phyloP scores from a whole-genome alignment of 371 early-diverging fungal genomes.

The Mucor lusitanicus region DNA sequence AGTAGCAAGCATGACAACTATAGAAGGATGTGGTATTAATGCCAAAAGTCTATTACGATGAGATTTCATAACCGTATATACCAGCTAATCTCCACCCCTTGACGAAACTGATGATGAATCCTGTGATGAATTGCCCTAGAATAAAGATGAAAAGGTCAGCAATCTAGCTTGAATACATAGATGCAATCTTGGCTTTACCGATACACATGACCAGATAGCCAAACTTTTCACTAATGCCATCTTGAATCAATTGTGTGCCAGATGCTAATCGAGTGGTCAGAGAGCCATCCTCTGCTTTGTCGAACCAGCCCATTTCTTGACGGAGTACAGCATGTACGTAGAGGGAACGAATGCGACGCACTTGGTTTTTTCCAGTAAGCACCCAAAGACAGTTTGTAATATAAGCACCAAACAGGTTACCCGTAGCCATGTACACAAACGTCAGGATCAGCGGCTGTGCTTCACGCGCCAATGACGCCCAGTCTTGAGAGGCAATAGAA shows the following conservation, averaged over 20 bases:
- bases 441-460: slow-evolving; percentile 30
- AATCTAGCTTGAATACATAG: background rate
- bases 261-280: slow-evolving; percentile 80
- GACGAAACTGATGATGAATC: slow-evolving; percentile 84
- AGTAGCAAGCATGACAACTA: slow-evolving; percentile 71
- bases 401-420: slow-evolving; percentile 37
- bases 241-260: slow-evolving; percentile 80
- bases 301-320: slow-evolving; percentile 94
- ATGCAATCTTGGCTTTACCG: background rate
- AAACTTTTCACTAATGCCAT: slow-evolving; percentile 88
- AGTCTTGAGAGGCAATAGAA: slow-evolving; percentile 5
- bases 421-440: slow-evolving; percentile 54
- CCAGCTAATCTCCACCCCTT: slow-evolving; percentile 82
- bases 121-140: slow-evolving; percentile 72
- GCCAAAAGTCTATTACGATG: background rate
- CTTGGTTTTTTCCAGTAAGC: slow-evolving; percentile 40
- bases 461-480: slow-evolving; percentile 10
- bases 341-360: slow-evolving; percentile 39
- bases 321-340: slow-evolving; percentile 82
- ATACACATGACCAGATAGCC: slow-evolving; percentile 67
- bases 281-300: slow-evolving; percentile 69
- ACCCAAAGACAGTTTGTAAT: slow-evolving; percentile 43
- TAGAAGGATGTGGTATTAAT: background rate
- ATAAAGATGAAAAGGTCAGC: background rate
- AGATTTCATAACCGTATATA: background rate